Evolutionary conservation across 2,329 filamentous ascomycete genomes (phyloP), one percentile per base, ranked within the genome.

Genomic region (Pseudogymnoascus sp.): DNA sequence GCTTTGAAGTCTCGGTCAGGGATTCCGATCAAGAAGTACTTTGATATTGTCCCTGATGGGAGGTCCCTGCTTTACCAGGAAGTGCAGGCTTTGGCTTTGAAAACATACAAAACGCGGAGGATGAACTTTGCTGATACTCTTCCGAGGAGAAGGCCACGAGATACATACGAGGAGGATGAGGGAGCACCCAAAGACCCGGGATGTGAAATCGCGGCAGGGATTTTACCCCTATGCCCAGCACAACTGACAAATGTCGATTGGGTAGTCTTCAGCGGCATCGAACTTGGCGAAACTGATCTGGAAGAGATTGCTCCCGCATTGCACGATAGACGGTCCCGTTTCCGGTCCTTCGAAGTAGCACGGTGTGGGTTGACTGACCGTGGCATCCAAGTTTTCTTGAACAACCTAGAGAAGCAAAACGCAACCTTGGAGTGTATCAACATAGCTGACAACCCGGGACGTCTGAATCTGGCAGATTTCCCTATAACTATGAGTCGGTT

Each of bases 161-260:
- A 75, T 39, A 70, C 72, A 22, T 74, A 76, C 38, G 72, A 75
- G 8, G 71, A 73, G 20, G 79, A 78, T 60, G 76, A 78, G n/a
- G 71, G 72, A 22, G 78, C 77, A 59, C 75, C 77, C 28, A 79
- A 80, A 65, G 85, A 88, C 67, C 78, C 81, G 5, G 86, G 86
- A 1, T 88, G 85, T 68, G 86, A 85, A 39, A 85, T 90, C 57
- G 83, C 87, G 16, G 85, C 88, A 69, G 87, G 86, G 2, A 75
- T 90, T 4, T 85, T 87, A 66, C 85, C 86, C 1, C 74, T 89
- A 5, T 88, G 85, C 72, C 83, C 83, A 64, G 80, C 82, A 63
- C 81, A 87, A 66, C 77, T 85, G 22, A 89, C 87, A 0, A 87
- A 85, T 66, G 82, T 89, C 16, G 84, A 88, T 69, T 90, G 87